A percentile compares a stretch with the other conserved stretches of the same genome.
Conservation (phyloP, 2,329 filamentous ascomycete species). For the Penicillium sp. region DNA sequence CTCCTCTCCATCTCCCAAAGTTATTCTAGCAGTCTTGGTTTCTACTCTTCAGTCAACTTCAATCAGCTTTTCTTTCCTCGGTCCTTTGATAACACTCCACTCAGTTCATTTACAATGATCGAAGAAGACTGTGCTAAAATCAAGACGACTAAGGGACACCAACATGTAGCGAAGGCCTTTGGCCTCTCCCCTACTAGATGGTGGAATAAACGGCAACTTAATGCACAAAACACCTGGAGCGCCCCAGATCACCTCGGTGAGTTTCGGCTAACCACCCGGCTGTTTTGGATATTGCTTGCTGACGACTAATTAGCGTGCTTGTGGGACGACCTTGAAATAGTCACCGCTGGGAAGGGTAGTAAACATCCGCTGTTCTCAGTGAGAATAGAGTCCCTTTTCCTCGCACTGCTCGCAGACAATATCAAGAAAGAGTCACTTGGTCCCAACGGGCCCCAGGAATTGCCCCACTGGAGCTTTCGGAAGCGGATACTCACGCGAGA, state of each 20-base stretch:
- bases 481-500: neutral
- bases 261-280: neutral
- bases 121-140: neutral
- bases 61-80: neutral
- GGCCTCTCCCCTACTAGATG: neutral
- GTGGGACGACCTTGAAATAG: neutral
- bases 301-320: neutral
- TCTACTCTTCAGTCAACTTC: neutral
- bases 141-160: neutral
- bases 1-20: neutral
- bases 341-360: neutral
- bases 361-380: neutral
- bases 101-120: neutral
- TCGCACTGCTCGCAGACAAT: neutral
- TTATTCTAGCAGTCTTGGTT: neutral
- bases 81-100: neutral
- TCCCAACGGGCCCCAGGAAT: neutral
- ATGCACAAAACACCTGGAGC: neutral
- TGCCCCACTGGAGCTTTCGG: neutral
- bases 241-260: neutral
- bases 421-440: neutral
- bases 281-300: neutral
- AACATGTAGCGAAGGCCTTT: neutral
- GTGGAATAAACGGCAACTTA: neutral
- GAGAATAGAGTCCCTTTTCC: conserved; percentile 1